Evolutionary conservation across 2,329 filamentous ascomycete species (phyloP).

Genomic region (Fusarium papillatum): DNA sequence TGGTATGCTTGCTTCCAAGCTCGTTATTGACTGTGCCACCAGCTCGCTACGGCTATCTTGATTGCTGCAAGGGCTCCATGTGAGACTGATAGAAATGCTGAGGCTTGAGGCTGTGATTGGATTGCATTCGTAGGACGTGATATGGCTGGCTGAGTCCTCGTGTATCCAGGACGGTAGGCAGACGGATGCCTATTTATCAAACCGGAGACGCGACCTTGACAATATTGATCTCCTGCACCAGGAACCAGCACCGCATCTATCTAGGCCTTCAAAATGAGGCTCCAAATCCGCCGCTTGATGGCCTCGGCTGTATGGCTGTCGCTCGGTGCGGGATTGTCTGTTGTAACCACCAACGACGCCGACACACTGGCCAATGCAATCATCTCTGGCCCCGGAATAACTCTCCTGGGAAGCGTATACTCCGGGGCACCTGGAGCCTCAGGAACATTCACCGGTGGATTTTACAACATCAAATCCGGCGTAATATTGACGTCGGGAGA

Average conservation of each 20-base stretch:
- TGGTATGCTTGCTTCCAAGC: not conserved
- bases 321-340: not conserved
- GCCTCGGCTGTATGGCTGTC: not conserved
- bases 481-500: constrained; percentile 16
- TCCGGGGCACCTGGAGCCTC: not conserved
- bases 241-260: not conserved
- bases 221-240: not conserved
- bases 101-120: not conserved
- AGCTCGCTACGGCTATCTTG: not conserved
- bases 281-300: not conserved
- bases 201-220: not conserved
- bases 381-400: constrained; percentile 4
- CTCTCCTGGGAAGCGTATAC: not conserved
- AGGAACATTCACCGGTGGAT: constrained; percentile 15
- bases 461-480: constrained; percentile 21
- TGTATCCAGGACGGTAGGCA: not conserved
- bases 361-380: constrained; percentile 5
- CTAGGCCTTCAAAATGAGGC: not conserved
- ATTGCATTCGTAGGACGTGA: not conserved
- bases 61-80: not conserved
- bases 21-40: not conserved
- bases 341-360: not conserved
- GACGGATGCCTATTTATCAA: not conserved
- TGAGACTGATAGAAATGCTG: not conserved
- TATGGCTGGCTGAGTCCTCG: not conserved